Conservation (phyloP, 352 stramenopile species). For the Pythium volutum region DNA sequence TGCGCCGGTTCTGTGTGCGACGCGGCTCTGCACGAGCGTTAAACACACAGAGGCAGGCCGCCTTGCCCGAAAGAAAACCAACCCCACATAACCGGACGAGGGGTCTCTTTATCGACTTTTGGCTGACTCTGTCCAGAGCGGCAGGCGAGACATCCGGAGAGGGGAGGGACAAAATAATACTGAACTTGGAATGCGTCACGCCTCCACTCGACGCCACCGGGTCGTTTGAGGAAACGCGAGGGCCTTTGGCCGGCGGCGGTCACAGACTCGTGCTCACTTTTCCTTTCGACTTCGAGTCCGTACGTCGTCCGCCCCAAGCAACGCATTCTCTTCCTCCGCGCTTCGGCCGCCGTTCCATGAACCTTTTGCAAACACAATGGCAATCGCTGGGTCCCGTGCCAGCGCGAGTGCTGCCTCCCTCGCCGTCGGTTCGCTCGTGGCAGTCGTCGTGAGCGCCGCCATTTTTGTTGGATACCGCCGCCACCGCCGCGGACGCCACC, state of each 20-base stretch:
- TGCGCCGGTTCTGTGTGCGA: too few relatives aligned
- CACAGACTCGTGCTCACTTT: slow-evolving; percentile 5
- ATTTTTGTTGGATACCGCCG: slow-evolving; percentile 7
- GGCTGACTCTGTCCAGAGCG: not conserved
- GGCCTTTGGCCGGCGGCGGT: too few relatives aligned
- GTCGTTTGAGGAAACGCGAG: slow-evolving; percentile 4
- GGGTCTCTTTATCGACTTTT: too few relatives aligned
- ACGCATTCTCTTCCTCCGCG: not conserved
- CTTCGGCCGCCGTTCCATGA: slow-evolving; percentile 4
- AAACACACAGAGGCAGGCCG: too few relatives aligned
- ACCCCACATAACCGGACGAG: too few relatives aligned
- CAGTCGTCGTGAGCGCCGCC: slow-evolving; percentile 5
- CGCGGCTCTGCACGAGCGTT: too few relatives aligned
- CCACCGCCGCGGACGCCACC: slow-evolving; percentile 2
- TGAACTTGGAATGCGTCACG: not conserved
- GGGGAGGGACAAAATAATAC: not conserved
- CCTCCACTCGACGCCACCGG: not conserved
- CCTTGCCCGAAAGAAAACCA: too few relatives aligned
- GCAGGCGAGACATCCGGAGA: not conserved
- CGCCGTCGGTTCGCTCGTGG: slow-evolving; percentile 2
- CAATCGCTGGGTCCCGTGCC: slow-evolving; percentile 7
- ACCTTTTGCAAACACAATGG: not conserved
- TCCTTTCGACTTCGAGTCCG: not conserved
- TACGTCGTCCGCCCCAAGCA: not conserved
- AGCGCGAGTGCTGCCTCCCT: not conserved